A percentile compares a stretch with the other conserved stretches of the same genome.
Evolutionary conservation across 2,329 filamentous ascomycete species (phyloP).

Genomic region (Talaromyces sp.): DNA sequence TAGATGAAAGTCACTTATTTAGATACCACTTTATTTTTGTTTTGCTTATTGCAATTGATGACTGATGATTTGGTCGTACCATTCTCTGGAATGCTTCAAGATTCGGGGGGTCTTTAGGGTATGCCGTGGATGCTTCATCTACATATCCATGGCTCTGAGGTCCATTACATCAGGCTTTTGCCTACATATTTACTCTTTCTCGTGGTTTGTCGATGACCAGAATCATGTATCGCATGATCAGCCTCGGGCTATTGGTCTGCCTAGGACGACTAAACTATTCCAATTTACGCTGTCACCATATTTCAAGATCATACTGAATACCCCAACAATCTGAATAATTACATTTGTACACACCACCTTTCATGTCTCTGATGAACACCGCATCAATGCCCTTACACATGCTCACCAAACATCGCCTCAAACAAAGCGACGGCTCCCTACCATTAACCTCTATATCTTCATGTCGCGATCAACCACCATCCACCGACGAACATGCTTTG

Average conservation of each 20-base stretch:
- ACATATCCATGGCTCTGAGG: neutral
- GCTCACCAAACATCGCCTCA: neutral
- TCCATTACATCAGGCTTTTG: constrained; percentile 17
- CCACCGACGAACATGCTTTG: neutral
- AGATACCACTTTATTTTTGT: neutral
- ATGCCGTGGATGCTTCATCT: neutral
- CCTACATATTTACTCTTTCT: neutral
- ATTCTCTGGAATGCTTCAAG: neutral
- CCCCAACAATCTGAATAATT: neutral
- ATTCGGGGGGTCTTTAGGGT: neutral
- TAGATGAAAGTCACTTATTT: neutral
- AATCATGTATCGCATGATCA: neutral
- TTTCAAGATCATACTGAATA: neutral
- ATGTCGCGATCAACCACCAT: neutral
- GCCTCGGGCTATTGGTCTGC: neutral
- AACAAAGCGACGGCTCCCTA: neutral
- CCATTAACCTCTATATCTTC: neutral
- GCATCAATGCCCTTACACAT: neutral
- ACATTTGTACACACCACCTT: neutral
- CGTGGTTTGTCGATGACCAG: neutral
- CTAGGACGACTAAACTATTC: neutral
- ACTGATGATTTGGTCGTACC: neutral
- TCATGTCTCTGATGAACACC: neutral
- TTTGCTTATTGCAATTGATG: too few relatives aligned
- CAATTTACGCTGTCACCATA: neutral